Base-by-base conservation (phyloP, 2,329 filamentous ascomycete species). In the Aureobasidium sp. region DNA sequence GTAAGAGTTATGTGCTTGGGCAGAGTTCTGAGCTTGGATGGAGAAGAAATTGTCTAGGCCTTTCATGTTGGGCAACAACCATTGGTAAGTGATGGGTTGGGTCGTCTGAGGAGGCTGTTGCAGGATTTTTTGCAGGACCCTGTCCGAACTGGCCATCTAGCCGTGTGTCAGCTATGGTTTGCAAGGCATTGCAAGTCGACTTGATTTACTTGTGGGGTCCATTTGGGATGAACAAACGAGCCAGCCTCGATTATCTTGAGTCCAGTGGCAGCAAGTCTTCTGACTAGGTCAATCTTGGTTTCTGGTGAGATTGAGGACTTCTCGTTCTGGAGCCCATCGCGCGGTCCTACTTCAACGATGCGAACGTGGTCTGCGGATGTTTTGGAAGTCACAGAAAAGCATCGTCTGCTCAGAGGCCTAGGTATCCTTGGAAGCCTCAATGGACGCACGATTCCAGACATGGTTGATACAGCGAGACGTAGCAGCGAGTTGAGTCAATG, bases 291-390 rank as follows among this genome's bases (percentile, higher is more conserved):
- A 60, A 93, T 81, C 73, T 95, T 95, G 2, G 85, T 90, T 7
- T 80, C 78, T 11, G 89, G 77, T 0, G 88, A 78, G 64, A 95
- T 87, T 29, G 79, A 79, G 64, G 78, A 82, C 74, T 88, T 88
- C 76, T 94, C 88, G 70, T 94, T 95, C 71, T 95, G 90, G 57
- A 95, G 75, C n/a, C 90, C 90, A 76, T 95, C 90, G 65, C 90
- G 81, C 35, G 90, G 89, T 9, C 89, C 89, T 64, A 95, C 90
- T 76, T 95, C 90, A 63, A 94, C 86, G 40, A 95, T 85, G 42
- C 79, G 75, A 40, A 83, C 78, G 64, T 75, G 71, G 65, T 79
- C 76, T 55, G 69, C 67, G 42, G 61, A 64, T 29, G 64, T 55
- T 61, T 64, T 64, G 15, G 57, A 60, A 4, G 69, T 64, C 49